A percentile compares a stretch with the other conserved stretches of the same genome.
Conservation (phyloP, 768 basidiomycete genomes). For the Tylopilus felleus region DNA sequence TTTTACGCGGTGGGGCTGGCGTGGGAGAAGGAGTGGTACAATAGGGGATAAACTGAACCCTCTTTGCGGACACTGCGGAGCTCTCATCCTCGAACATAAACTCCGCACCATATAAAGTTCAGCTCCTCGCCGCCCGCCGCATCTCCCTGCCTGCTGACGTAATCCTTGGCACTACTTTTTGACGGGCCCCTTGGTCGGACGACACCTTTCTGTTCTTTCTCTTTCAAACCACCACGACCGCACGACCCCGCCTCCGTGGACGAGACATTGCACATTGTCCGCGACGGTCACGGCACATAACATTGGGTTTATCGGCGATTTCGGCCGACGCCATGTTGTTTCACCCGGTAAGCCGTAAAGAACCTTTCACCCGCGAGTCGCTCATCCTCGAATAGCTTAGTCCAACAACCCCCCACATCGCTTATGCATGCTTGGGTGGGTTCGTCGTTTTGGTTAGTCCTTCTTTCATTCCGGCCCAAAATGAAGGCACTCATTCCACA, state of each 20-base stretch:
- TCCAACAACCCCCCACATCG: conserved; percentile 67
- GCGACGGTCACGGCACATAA: conserved; percentile 2
- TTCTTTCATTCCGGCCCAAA: neutral
- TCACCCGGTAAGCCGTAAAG: conserved; percentile 41
- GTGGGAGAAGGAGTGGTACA: neutral
- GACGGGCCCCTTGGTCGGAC: conserved; percentile 3
- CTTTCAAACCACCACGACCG: conserved; percentile 2
- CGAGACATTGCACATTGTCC: neutral
- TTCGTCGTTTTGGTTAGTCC: conserved; percentile 71
- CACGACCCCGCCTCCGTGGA: conserved; percentile 1
- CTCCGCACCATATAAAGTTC: neutral
- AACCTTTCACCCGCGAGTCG: neutral
- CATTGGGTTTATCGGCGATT: neutral
- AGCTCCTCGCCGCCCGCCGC: neutral
- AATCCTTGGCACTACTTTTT: conserved; percentile 5
- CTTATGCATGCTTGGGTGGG: conserved; percentile 75
- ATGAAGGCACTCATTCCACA: neutral
- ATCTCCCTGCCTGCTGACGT: conserved; percentile 19
- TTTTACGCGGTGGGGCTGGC: neutral
- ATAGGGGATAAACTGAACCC: neutral
- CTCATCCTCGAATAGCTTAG: conserved; percentile 29
- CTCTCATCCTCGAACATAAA: neutral
- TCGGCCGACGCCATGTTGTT: conserved; percentile 41
- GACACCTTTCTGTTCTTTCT: neutral
- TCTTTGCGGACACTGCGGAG: neutral